Conservation (phyloP, 345 rosid genomes). For the Atalantia buxifolia region DNA sequence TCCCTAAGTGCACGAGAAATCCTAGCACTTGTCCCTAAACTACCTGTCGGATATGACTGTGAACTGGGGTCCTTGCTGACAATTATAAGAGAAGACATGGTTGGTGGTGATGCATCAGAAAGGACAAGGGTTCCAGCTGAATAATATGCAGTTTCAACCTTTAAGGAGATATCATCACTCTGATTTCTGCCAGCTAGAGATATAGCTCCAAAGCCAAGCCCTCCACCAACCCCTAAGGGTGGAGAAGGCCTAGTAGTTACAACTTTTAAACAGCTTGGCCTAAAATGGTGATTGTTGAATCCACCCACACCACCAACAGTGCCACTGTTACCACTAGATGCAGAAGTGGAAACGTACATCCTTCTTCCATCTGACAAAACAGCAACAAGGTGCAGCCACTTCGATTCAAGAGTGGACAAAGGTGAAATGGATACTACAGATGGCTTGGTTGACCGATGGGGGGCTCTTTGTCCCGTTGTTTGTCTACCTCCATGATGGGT, state of each 20-base stretch:
- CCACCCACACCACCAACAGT: slow-evolving; percentile 64
- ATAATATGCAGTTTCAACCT: slow-evolving; percentile 83
- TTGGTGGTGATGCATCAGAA: slow-evolving; percentile 89
- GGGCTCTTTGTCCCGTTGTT: slow-evolving; percentile 50
- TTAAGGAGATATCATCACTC: slow-evolving; percentile 76
- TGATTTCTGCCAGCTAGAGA: slow-evolving; percentile 75
- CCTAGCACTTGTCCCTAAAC: slow-evolving; percentile 63
- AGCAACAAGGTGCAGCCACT: slow-evolving; percentile 91
- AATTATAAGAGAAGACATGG: slow-evolving; percentile 84
- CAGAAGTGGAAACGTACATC: slow-evolving; percentile 85
- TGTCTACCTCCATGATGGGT: slow-evolving; percentile 66
- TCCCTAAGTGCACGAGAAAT: slow-evolving; percentile 83
- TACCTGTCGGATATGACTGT: slow-evolving; percentile 61
- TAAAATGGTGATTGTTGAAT: slow-evolving; percentile 48
- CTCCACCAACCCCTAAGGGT: slow-evolving; percentile 83
- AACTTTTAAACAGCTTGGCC: slow-evolving; percentile 86
- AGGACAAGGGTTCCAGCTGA: slow-evolving; percentile 89
- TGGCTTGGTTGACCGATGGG: slow-evolving; percentile 63
- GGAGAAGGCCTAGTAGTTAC: slow-evolving; percentile 93
- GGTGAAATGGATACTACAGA: slow-evolving; percentile 86
- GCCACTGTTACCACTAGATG: slow-evolving; percentile 59
- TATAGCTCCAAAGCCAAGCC: slow-evolving; percentile 80
- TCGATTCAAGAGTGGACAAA: slow-evolving; percentile 80
- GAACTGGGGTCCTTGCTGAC: slow-evolving; percentile 78
- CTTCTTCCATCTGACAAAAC: slow-evolving; percentile 95